Conservation (phyloP, 805 yeast genomes). For the Lipomyces lipofer region DNA sequence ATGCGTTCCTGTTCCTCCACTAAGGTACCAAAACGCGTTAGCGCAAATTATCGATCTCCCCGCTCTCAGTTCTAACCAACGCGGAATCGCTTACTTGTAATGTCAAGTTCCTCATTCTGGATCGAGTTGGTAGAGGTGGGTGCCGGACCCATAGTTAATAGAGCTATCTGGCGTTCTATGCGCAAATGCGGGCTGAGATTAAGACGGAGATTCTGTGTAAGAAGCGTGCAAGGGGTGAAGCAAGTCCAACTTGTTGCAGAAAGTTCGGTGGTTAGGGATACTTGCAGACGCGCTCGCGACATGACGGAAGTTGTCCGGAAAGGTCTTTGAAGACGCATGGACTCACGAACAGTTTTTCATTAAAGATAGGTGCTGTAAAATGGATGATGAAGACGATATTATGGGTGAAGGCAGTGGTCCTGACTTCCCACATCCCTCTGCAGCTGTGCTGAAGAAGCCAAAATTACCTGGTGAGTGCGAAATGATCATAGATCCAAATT, state of each 20-base stretch:
- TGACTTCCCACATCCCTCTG: not conserved
- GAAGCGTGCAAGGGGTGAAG: too few species aligned
- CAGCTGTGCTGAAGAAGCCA: not conserved
- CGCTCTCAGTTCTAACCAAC: not conserved
- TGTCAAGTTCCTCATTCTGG: conserved; percentile 17
- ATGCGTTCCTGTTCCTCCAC: conserved; percentile 29
- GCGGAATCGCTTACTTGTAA: conserved; percentile 28
- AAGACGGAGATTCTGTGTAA: too few species aligned
- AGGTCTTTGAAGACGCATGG: not conserved
- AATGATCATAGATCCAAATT: not conserved
- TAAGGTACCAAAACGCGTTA: not conserved
- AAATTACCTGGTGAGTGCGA: not conserved
- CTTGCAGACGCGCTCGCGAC: too few species aligned
- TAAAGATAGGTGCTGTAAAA: not conserved
- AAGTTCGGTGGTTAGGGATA: too few species aligned
- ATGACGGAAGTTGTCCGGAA: too few species aligned
- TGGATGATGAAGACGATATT: not conserved
- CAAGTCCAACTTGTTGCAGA: too few species aligned
- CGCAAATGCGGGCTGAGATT: too few species aligned
- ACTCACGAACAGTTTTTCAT: not conserved
- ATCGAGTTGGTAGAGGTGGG: conserved; percentile 20
- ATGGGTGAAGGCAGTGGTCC: not conserved
- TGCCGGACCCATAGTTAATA: too few species aligned
- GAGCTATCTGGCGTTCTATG: too few species aligned
- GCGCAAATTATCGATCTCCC: not conserved